phyloP scores from a whole-genome alignment of 768 basidiomycete genomes.

The Russula olivacea region DNA sequence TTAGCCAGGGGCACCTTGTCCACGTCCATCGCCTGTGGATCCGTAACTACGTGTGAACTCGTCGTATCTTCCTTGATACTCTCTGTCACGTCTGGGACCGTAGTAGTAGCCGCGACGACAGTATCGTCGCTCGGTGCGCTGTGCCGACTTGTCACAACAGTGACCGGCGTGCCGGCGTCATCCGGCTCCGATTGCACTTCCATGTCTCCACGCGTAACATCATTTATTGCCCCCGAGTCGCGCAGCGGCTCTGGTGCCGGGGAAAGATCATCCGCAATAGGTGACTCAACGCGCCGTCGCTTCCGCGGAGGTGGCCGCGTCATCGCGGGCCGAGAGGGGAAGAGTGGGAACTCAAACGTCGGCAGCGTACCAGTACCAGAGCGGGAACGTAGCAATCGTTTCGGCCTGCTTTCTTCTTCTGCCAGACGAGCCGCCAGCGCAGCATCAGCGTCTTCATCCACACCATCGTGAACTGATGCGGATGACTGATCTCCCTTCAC shows the following conservation, averaged over 20 bases:
- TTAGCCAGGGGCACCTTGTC: slow-evolving; percentile 26
- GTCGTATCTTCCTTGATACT: slow-evolving; percentile 13
- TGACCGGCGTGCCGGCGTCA: slow-evolving; percentile 47
- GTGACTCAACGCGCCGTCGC: slow-evolving; percentile 32
- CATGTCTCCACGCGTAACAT: slow-evolving; percentile 17
- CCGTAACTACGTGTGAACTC: background rate
- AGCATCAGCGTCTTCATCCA: slow-evolving; percentile 27
- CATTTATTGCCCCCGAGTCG: slow-evolving; percentile 7
- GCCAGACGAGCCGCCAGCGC: slow-evolving; percentile 31
- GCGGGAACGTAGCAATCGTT: slow-evolving; percentile 31
- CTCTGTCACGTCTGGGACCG: background rate
- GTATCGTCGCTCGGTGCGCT: slow-evolving; percentile 58
- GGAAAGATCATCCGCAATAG: slow-evolving; percentile 25
- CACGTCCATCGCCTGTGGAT: slow-evolving; percentile 14
- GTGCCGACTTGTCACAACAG: slow-evolving; percentile 43
- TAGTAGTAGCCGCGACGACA: slow-evolving; percentile 36
- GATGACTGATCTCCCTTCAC: slow-evolving; percentile 23
- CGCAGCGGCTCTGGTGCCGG: slow-evolving; percentile 13
- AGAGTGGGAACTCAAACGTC: slow-evolving; percentile 17
- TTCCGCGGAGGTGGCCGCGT: slow-evolving; percentile 26
- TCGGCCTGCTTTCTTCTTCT: slow-evolving; percentile 28
- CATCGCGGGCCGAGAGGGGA: slow-evolving; percentile 6
- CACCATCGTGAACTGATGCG: slow-evolving; percentile 14
- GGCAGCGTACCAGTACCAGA: slow-evolving; percentile 27
- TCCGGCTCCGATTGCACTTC: slow-evolving; percentile 44